Base-by-base conservation (phyloP, 2,329 filamentous ascomycete species). In the Colletotrichum salicis region DNA sequence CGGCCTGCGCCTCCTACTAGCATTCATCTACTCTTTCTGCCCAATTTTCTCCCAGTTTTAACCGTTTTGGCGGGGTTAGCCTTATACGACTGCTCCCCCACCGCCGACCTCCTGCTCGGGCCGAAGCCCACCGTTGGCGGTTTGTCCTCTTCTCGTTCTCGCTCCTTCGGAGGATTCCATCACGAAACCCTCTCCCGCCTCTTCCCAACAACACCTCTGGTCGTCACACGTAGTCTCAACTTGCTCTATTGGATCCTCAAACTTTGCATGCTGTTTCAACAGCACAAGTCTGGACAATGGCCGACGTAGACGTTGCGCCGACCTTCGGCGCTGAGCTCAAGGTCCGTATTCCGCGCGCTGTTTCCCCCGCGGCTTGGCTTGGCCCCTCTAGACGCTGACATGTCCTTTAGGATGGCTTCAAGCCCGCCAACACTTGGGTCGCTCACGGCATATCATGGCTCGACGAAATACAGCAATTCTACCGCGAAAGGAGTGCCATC, bases 391-490 rank as follows among this genome's bases (percentile, higher is more conserved):
- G n/a, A 59, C 65, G 70, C 70, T 74, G 35, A 74, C 72, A 71
- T 72, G 58, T 55, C 60, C 51, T 64, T 24, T 64, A 98, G 94
- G 96, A 99, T 91, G 94, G 93, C 80, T 99, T 98, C 88, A 98
- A 97, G 84, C 91, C 94, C 22, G 95, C 97, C 80, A 98, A 95
- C 84, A 90, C 89, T 78, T 99, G 96, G 96, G 94, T 97, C 69
- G 88, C 91, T 74, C 92, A 94, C 81, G 95, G 96, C 75, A 97
- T 99, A 81, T 87, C 90, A 75, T 99, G 96, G 96, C 91, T 99
- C 71, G 96, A 98, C 78, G 96, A 99, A 78, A 94, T 99, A 74
- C 94, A 99, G 82, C 92, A 94, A 79, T 99, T 98, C 86, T 99
- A 98, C 86, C 94, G 96, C 75, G 96, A 99, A 83, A 91, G 97